Conservation (phyloP, 768 basidiomycete species). For the Suillus paluster region DNA sequence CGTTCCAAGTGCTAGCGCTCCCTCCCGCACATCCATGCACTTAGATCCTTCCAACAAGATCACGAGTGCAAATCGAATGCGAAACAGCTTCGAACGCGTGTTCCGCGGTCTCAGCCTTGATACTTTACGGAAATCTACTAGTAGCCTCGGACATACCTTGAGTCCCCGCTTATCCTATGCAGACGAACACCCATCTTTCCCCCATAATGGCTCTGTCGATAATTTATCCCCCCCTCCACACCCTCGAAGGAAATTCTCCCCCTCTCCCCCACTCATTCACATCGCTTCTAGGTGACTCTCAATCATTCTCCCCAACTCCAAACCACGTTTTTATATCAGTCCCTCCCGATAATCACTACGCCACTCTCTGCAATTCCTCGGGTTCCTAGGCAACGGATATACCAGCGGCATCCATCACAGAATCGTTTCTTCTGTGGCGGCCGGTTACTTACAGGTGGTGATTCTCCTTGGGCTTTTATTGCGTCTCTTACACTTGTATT, state of each 20-base stretch:
- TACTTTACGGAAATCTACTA: slow-evolving; percentile 42
- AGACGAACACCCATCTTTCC: slow-evolving; percentile 13
- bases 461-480: slow-evolving; percentile 83
- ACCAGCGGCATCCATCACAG: slow-evolving; percentile 68
- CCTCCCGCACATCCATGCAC: slow-evolving; percentile 27
- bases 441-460: slow-evolving; percentile 80
- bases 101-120: slow-evolving; percentile 58
- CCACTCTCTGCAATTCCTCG: slow-evolving; percentile 41
- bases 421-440: slow-evolving; percentile 81
- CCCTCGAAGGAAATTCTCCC: slow-evolving; percentile 18
- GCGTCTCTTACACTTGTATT: slow-evolving; percentile 64
- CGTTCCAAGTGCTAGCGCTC: slow-evolving; percentile 13
- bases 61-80: slow-evolving; percentile 40
- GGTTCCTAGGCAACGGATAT: slow-evolving; percentile 49
- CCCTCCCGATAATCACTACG: slow-evolving; percentile 34
- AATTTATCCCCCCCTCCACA: slow-evolving; percentile 14
- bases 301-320: slow-evolving; percentile 32
- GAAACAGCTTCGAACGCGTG: slow-evolving; percentile 65
- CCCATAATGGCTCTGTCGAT: slow-evolving; percentile 10
- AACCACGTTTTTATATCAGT: slow-evolving; percentile 32
- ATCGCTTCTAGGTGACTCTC: slow-evolving; percentile 24
- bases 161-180: slow-evolving; percentile 18
- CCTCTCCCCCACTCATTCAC: slow-evolving; percentile 28
- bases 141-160: slow-evolving; percentile 17
- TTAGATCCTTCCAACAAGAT: slow-evolving; percentile 14